Evolutionary conservation across 1,139 yeast genomes (phyloP).

Genomic region (Scheffersomyces stambukii): DNA sequence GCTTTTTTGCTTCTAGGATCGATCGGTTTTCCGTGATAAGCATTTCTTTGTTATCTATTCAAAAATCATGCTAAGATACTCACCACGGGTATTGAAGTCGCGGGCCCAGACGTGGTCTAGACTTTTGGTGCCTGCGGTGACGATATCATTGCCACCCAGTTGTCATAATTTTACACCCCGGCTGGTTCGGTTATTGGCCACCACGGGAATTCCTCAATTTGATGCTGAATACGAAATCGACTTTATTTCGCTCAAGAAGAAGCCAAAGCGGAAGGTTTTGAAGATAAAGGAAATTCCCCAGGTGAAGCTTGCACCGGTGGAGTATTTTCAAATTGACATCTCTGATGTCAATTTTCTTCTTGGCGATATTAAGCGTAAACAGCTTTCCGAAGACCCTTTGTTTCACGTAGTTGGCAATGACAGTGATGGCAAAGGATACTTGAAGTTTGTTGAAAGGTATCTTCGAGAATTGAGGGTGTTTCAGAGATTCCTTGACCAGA

Average conservation of each 20-base stretch:
- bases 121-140: too few relatives aligned
- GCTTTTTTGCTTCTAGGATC: too few relatives aligned
- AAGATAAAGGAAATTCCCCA: neutral
- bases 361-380: neutral
- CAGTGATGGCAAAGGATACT: neutral
- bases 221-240: conserved; percentile 32
- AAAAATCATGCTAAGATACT: too few relatives aligned
- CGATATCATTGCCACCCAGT: too few relatives aligned
- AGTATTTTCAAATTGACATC: too few relatives aligned
- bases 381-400: neutral
- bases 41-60: too few relatives aligned
- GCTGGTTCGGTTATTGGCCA: too few relatives aligned
- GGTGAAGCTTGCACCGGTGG: conserved; percentile 3
- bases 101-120: too few relatives aligned
- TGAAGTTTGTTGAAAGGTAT: conserved; percentile 19
- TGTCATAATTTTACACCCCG: too few relatives aligned
- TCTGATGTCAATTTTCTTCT: too few relatives aligned
- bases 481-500: conserved; percentile 18
- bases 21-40: too few relatives aligned
- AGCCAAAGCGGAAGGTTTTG: conserved; percentile 12
- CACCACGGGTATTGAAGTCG: too few relatives aligned
- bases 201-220: neutral
- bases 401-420: conserved; percentile 4
- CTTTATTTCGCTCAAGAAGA: conserved; percentile 28
- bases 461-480: conserved; percentile 19